Conservation (phyloP, 106 monocot species). For the Xerophyta viscosa region DNA sequence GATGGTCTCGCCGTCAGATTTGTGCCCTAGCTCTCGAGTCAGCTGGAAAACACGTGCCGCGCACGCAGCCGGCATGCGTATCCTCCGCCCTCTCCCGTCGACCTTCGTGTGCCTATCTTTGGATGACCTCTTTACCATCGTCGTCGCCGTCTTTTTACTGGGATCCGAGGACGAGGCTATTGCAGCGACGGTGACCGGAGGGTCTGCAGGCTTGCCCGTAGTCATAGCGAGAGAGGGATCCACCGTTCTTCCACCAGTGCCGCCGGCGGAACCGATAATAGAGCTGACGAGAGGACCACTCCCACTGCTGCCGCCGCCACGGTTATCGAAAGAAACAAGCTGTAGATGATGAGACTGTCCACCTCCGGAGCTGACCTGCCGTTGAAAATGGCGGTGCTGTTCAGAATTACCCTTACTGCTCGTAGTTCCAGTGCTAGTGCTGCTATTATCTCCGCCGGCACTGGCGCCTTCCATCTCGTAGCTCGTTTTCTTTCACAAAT, state of each 20-base stretch:
- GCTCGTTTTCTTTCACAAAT: too few relatives aligned
- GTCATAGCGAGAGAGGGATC: constrained; percentile 35
- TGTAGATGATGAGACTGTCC: constrained; percentile 8
- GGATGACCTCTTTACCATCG: constrained; percentile 45
- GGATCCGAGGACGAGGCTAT: constrained; percentile 11
- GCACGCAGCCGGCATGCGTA: constrained; percentile 81
- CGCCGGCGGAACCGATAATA: constrained; percentile 6
- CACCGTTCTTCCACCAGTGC: background rate
- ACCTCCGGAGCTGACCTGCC: background rate
- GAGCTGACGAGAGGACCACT: constrained; percentile 14
- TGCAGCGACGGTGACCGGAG: too few relatives aligned
- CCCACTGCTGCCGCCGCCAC: constrained; percentile 5
- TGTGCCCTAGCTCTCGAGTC: constrained; percentile 77
- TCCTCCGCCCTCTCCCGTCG: constrained; percentile 72
- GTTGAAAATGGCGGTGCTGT: constrained; percentile 25
- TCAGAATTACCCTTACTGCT: constrained; percentile 43
- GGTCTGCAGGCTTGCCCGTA: too few relatives aligned
- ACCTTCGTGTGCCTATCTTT: constrained; percentile 91
- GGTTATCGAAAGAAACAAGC: constrained; percentile 11
- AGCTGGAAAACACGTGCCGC: constrained; percentile 87
- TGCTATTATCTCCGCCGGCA: constrained; percentile 15
- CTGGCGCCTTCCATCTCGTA: constrained; percentile 13
- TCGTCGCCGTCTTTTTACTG: constrained; percentile 16
- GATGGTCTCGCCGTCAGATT: constrained; percentile 86
- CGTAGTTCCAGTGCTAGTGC: constrained; percentile 27